Evolutionary conservation across 495 filamentous ascomycete species (phyloP).

Genomic region (Aspergillus ellipticus): DNA sequence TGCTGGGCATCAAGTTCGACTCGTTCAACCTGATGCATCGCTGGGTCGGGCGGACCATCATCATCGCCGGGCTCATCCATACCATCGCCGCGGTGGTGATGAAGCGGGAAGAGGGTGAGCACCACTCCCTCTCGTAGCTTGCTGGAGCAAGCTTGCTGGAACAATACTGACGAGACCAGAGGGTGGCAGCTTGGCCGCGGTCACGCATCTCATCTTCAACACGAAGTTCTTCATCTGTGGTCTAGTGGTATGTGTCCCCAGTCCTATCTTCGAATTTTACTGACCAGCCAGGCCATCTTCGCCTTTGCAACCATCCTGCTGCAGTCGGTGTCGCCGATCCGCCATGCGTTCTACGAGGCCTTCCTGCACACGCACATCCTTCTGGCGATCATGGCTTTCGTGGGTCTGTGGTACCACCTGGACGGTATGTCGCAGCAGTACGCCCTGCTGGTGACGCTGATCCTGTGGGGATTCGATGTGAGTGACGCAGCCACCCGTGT

Average conservation of each 20-base stretch:
- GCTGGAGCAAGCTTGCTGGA: no score
- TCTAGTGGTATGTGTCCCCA: constrained; percentile 27
- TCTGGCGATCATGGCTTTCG: constrained; percentile 43
- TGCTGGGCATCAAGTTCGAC: constrained; percentile 39
- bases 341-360: constrained; percentile 57
- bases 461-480: constrained; percentile 42
- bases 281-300: constrained; percentile 29
- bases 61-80: constrained; percentile 34
- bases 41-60: constrained; percentile 40
- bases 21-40: constrained; percentile 46
- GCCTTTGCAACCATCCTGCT: constrained; percentile 47
- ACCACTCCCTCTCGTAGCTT: no score
- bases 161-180: no score
- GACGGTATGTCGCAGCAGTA: constrained; percentile 39
- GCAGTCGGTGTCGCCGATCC: constrained; percentile 48
- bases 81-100: constrained; percentile 32
- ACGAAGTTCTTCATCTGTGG: constrained; percentile 34
- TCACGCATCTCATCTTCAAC: constrained; percentile 30
- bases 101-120: constrained; percentile 27
- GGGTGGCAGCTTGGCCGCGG: constrained; percentile 17
- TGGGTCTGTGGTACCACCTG: constrained; percentile 54
- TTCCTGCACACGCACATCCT: constrained; percentile 55
- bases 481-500: not conserved
- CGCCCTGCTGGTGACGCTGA: constrained; percentile 34
- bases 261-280: not conserved